Evolutionary conservation across 768 basidiomycete genomes (phyloP).

Genomic region (Kwoniella botswanensis): DNA sequence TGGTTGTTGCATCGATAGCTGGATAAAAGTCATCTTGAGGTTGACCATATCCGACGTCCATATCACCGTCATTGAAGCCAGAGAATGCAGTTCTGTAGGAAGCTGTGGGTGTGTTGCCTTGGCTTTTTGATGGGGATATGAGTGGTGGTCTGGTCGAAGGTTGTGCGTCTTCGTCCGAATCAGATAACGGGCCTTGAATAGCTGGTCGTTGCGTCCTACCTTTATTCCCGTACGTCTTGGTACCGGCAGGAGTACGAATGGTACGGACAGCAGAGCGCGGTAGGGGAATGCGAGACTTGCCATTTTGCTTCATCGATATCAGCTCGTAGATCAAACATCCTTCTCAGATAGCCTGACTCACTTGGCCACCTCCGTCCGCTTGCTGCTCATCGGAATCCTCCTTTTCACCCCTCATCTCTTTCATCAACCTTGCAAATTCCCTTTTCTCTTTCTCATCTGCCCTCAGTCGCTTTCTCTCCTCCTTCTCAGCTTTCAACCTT

Average conservation of each 20-base stretch:
- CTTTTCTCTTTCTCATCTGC: slow-evolving; percentile 25
- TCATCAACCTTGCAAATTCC: slow-evolving; percentile 39
- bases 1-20: background rate
- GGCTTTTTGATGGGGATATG: slow-evolving; percentile 17
- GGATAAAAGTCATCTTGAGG: slow-evolving; percentile 7
- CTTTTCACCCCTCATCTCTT: slow-evolving; percentile 8
- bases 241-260: slow-evolving; percentile 11
- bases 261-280: slow-evolving; percentile 6
- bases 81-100: slow-evolving; percentile 16
- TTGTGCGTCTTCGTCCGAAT: background rate
- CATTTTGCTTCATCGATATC: background rate
- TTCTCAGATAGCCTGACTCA: background rate
- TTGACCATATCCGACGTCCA: slow-evolving; percentile 29
- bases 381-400: background rate
- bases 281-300: background rate
- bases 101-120: slow-evolving; percentile 17
- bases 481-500: slow-evolving; percentile 33
- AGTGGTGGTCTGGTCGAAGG: background rate
- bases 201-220: background rate
- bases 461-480: slow-evolving; percentile 25
- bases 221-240: slow-evolving; percentile 21
- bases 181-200: background rate
- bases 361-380: background rate
- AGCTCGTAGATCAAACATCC: background rate
- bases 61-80: slow-evolving; percentile 17